Base-by-base conservation (phyloP, 176 grass and related monocot species). In the Tillandsia fasciculata region DNA sequence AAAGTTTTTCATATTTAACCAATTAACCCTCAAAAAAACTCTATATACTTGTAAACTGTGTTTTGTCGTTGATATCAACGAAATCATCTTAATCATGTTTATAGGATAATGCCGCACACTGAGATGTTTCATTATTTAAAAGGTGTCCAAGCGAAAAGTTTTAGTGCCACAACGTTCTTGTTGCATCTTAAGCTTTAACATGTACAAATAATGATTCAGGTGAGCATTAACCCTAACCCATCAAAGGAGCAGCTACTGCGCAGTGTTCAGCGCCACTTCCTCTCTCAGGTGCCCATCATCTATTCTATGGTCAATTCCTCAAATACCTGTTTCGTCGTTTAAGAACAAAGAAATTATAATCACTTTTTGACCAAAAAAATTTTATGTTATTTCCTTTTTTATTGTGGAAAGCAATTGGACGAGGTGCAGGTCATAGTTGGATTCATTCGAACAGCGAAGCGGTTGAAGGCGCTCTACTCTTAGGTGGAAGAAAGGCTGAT, bases 231-330 rank as follows among this genome's bases (percentile, higher is more conserved):
- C 58, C 64, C 75, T 49, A 83, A 78, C 26, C 81, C 72, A 50
- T 72, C 75, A 13, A 83, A 78, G 81, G 81, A 78, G 63, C 81
- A 83, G 58, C 64, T 83, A 49, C 63, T 83, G 29, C 75, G 64
- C 48, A 70, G 81, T 50, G 81, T 74, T 2, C 74, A 77, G 63
- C 75, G 78, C 27, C 81, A 84, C 78, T 78, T 84, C 64, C 70
- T 84, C 12, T 84, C 81, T 22, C 76, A 78, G 81, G 81, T 84
- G 64, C 33, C 5, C 56, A 23, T 20, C n/a, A 23, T 9, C 18
- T 8, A 61, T 15, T 18, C n/a, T 7, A 18, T 15, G 56, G 22
- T 23, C 7, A 13, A 12, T 61, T 23, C 22, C 33, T 42, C 33
- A 42, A 7, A 42, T 42, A 42, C 33, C 33, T 0, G 33, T 6